phyloP scores from a whole-genome alignment of 140 eudicot species.

The Oenanthe javanica region DNA sequence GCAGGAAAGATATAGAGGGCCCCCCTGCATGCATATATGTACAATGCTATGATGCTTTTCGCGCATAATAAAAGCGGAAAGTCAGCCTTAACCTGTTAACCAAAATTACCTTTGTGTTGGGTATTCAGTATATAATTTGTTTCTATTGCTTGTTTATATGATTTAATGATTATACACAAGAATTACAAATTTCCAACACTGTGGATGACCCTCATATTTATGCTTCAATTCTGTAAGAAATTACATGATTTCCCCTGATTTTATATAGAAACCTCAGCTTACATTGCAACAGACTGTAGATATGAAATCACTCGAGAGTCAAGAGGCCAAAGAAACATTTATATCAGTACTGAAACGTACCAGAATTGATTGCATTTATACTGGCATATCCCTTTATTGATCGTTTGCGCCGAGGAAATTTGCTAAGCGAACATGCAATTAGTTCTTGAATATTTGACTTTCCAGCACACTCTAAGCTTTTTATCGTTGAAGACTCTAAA shows the following conservation, averaged over 20 bases:
- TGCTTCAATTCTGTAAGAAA: not conserved
- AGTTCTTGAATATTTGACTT: not conserved
- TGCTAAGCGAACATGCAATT: not conserved
- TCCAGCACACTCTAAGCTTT: not conserved
- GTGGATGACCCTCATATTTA: not conserved
- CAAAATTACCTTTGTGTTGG: no score
- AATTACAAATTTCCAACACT: not conserved
- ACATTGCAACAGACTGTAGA: not conserved
- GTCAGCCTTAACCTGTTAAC: no score
- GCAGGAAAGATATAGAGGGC: no score
- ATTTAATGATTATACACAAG: not conserved
- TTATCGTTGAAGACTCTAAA: not conserved
- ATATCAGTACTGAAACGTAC: not conserved
- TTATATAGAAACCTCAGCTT: not conserved
- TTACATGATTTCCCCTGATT: not conserved
- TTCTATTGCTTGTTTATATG: not conserved
- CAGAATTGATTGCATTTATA: not conserved
- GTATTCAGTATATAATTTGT: no score
- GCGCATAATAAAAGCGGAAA: no score
- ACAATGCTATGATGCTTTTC: no score
- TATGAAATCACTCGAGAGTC: not conserved
- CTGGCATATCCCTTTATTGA: not conserved
- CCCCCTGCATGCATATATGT: no score
- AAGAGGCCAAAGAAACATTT: not conserved
- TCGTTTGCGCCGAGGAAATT: not conserved